A percentile compares a stretch with the other conserved stretches of the same genome.
Conservation (phyloP, 805 yeast species). For the Wickerhamomyces canadensis region DNA sequence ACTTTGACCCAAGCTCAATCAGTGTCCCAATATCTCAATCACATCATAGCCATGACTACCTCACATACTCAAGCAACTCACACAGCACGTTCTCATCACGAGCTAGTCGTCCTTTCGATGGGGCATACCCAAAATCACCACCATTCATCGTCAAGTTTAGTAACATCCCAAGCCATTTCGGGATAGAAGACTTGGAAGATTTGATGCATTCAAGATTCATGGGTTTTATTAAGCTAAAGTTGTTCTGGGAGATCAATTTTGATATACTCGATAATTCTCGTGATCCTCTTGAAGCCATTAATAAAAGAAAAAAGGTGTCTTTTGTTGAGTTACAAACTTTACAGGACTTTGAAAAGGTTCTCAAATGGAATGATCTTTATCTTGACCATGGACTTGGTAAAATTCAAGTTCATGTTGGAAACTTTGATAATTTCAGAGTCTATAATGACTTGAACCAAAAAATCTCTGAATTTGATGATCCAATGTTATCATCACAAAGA, state of each 20-base stretch:
- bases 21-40: slow-evolving; percentile 35
- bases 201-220: slow-evolving; percentile 60
- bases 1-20: slow-evolving; percentile 57
- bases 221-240: slow-evolving; percentile 50
- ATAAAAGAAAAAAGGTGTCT: slow-evolving; percentile 47
- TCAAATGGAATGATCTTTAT: slow-evolving; percentile 58
- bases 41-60: slow-evolving; percentile 9
- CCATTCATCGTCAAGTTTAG: slow-evolving; percentile 64
- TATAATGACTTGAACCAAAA: slow-evolving; percentile 20
- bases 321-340: slow-evolving; percentile 52
- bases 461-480: slow-evolving; percentile 19
- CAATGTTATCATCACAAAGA: slow-evolving; percentile 11
- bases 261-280: slow-evolving; percentile 25
- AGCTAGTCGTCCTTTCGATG: neutral
- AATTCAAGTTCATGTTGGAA: slow-evolving; percentile 22
- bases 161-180: slow-evolving; percentile 52
- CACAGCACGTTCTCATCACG: neutral
- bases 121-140: slow-evolving; percentile 27
- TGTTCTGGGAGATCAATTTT: slow-evolving; percentile 49
- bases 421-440: slow-evolving; percentile 20
- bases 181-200: slow-evolving; percentile 48
- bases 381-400: slow-evolving; percentile 34
- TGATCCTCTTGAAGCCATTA: slow-evolving; percentile 16
- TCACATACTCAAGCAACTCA: slow-evolving; percentile 6
- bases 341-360: slow-evolving; percentile 49